These are phyloP conservation scores for Graphium sp. DNA, from an alignment of 2,329 filamentous ascomycete species.

Conservation along the genomic window DNA sequence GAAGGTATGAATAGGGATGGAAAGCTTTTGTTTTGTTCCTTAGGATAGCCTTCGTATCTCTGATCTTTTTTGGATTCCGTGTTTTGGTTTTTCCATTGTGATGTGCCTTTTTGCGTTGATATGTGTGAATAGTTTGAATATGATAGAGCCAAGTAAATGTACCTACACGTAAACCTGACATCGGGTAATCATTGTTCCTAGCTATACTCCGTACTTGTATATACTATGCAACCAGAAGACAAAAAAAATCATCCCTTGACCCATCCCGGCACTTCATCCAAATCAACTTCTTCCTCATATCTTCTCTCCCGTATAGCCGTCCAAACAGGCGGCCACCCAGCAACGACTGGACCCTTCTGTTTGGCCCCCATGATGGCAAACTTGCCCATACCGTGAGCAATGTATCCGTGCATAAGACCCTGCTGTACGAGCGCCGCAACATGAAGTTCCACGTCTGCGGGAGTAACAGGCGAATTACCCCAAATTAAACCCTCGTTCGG, in stretches of 20 bases:
- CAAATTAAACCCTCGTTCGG: constrained; percentile 45
- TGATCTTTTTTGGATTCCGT: background rate
- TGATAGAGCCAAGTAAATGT: background rate
- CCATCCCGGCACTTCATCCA: constrained; percentile 62
- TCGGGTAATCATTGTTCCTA: background rate
- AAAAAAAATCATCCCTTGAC: constrained; percentile 27
- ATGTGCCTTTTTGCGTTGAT: constrained; percentile 1
- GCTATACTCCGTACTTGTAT: too few relatives aligned
- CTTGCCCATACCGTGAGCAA: constrained; percentile 58
- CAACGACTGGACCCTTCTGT: constrained; percentile 43
- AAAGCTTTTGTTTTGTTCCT: background rate
- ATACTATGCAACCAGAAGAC: background rate
- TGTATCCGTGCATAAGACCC: constrained; percentile 67
- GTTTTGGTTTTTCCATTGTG: background rate
- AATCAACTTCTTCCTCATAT: constrained; percentile 37
- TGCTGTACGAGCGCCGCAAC: constrained; percentile 64
- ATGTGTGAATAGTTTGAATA: too few relatives aligned
- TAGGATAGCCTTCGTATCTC: background rate
- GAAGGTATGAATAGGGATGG: background rate
- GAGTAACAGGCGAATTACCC: constrained; percentile 42
- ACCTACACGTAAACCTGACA: background rate
- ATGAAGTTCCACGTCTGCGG: constrained; percentile 58
- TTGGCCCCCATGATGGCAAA: constrained; percentile 73
- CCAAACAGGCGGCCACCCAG: constrained; percentile 64
- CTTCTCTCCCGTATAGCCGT: constrained; percentile 46